Base-by-base conservation (phyloP, 306 rosid genomes). In the Ormosia emarginata region DNA sequence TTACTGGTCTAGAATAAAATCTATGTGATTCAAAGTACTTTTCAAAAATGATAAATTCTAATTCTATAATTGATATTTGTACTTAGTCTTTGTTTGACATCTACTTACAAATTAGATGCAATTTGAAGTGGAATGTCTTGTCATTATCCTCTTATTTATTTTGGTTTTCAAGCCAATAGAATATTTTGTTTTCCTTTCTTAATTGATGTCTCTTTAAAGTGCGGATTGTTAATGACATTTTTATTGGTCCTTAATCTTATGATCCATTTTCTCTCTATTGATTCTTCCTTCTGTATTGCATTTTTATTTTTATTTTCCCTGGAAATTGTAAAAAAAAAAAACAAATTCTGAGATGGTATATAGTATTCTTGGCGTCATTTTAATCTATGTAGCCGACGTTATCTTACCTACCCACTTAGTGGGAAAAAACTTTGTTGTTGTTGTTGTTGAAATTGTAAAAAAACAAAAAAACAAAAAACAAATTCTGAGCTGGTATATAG, bases 161-260 rank as follows among this genome's bases (percentile, higher is more conserved):
- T 43, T 62, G 8, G 17, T 39, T 50, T 74, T 13, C 8, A 49
- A 50, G 12, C 36, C 8, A 5, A 40, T 77, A 32, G 52, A 62
- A 67, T 49, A 13, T 7, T 33, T 79, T 29, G 5, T 17, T 61
- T 62, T 68, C 15, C 9, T 36, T 68, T 17, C 24, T 12, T 49
- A 9, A 5, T 29, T 36, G 65, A 76, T 12, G 17, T 17, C 3
- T 3, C 37, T 70, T 85, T 56, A 40, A 12, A 8, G 6, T 75
- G 46, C 37, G 8, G 71, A 72, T 81, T 76, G 67, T 76, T 77
- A 46, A 58, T 71, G 14, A 47, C 43, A 64, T 30, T 78, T 57
- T 13, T 55, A 14, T 71, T 71, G 67, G 10, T 47, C 65, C 33
- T 64, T n/a, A n/a, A n/a, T n/a, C n/a, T n/a, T 77, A 37, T 52